A percentile compares a stretch with the other conserved stretches of the same genome.
These are phyloP conservation scores for Leccinum variabile DNA, from an alignment of 1,284 basidiomycete species.

Conservation along the genomic window DNA sequence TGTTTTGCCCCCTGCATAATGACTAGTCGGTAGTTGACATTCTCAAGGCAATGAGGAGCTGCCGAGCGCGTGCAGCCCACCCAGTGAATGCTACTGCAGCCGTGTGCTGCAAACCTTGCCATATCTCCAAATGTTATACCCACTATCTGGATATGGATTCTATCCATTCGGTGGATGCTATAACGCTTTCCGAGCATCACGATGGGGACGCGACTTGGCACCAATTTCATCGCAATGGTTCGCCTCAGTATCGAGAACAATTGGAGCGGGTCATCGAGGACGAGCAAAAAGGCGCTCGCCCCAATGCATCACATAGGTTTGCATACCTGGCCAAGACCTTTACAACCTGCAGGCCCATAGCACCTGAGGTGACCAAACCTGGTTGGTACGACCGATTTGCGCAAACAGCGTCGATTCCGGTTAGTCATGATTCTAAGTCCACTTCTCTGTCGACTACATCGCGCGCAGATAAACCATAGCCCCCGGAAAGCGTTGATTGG, in stretches of 20 bases:
- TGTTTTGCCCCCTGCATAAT: not conserved
- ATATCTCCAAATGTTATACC: constrained; percentile 47
- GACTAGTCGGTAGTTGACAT: constrained; percentile 2
- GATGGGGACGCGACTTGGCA: constrained; percentile 48
- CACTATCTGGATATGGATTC: constrained; percentile 46
- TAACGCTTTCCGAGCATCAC: constrained; percentile 35
- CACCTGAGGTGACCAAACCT: constrained; percentile 33
- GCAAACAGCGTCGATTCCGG: constrained; percentile 26
- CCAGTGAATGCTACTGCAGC: constrained; percentile 27
- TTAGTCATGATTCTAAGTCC: constrained; percentile 13
- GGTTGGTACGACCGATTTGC: constrained; percentile 55
- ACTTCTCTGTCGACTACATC: constrained; percentile 1
- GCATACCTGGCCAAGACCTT: constrained; percentile 44
- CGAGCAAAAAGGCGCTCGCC: constrained; percentile 39
- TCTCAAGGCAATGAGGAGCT: constrained; percentile 22
- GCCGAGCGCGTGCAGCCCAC: constrained; percentile 27
- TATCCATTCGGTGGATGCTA: constrained; percentile 53
- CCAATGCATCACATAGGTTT: constrained; percentile 37
- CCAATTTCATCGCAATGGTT: constrained; percentile 38
- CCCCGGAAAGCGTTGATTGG: constrained; percentile 16
- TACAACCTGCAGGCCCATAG: constrained; percentile 43
- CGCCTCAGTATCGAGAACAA: constrained; percentile 28
- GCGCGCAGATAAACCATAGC: constrained; percentile 23
- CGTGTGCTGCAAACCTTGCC: constrained; percentile 51
- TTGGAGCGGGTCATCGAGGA: constrained; percentile 28